These are phyloP conservation scores for Sphaerostilbella broomeana DNA, from an alignment of 2,329 filamentous ascomycete species.

Conservation along the genomic window DNA sequence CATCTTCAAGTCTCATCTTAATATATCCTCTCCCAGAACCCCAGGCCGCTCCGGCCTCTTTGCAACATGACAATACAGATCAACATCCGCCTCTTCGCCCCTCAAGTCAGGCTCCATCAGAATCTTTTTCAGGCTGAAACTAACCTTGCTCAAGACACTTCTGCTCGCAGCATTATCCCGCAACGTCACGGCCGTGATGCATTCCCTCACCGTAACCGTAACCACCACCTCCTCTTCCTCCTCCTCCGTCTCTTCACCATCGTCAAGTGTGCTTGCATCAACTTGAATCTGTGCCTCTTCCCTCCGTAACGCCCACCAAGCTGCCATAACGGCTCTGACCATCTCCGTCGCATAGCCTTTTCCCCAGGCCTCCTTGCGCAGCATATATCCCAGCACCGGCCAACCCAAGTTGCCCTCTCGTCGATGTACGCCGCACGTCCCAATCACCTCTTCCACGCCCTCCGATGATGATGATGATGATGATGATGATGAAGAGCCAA, in stretches of 20 bases:
- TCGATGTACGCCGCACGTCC: constrained; percentile 38
- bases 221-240: constrained; percentile 27
- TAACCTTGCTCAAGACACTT: constrained; percentile 48
- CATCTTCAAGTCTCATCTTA: too few species aligned
- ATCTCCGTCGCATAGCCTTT: constrained; percentile 51
- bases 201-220: constrained; percentile 38
- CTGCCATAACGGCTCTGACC: constrained; percentile 35
- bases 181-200: too few species aligned
- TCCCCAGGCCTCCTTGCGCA: constrained; percentile 46
- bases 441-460: constrained; percentile 45
- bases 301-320: constrained; percentile 44
- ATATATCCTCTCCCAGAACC: too few species aligned
- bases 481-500: constrained; percentile 34
- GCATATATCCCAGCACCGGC: constrained; percentile 53
- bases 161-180: constrained; percentile 51
- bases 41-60: constrained; percentile 1
- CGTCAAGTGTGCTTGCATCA: constrained; percentile 27
- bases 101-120: constrained; percentile 26
- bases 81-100: constrained; percentile 13
- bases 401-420: constrained; percentile 36
- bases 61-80: constrained; percentile 19
- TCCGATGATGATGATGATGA: too few species aligned
- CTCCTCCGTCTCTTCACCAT: constrained; percentile 3
- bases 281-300: constrained; percentile 36
- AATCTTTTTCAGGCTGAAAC: constrained; percentile 41